Evolutionary conservation across 2,329 filamentous ascomycete genomes (phyloP).

Genomic region (Dactylellina parvicollis): DNA sequence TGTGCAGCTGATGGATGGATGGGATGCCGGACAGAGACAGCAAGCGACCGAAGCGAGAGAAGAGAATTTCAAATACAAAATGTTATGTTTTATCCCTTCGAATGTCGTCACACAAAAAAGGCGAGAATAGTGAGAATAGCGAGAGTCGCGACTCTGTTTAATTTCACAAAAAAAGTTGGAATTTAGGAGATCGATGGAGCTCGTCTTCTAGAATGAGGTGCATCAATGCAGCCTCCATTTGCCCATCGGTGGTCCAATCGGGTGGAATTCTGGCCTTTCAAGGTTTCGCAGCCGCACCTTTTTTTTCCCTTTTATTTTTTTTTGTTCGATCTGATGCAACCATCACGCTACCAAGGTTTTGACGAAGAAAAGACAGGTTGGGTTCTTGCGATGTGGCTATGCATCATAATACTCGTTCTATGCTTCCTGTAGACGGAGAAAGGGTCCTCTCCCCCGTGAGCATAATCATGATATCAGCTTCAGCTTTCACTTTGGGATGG

Average conservation of each 20-base stretch:
- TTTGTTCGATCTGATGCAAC: not conserved
- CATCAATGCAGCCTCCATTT: slow-evolving; percentile 27
- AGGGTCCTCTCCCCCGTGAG: no score
- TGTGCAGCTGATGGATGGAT: no score
- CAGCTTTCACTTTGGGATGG: no score
- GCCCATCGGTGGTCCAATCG: slow-evolving; percentile 10
- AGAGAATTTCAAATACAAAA: slow-evolving; percentile 8
- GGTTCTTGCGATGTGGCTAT: no score
- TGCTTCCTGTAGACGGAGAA: not conserved
- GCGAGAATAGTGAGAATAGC: not conserved
- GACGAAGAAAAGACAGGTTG: not conserved
- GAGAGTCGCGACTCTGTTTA: not conserved
- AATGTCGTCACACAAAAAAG: not conserved
- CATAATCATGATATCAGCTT: no score
- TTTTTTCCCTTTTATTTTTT: not conserved
- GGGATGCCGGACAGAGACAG: no score
- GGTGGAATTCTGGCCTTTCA: not conserved
- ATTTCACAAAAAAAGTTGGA: not conserved
- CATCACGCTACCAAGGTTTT: not conserved
- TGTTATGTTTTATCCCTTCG: no score
- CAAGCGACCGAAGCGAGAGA: not conserved
- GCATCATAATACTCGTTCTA: no score
- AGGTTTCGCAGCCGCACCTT: slow-evolving; percentile 35
- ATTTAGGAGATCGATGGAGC: not conserved
- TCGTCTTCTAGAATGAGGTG: slow-evolving; percentile 27